A percentile compares a stretch with the other conserved stretches of the same genome.
Conservation (phyloP, 2,329 filamentous ascomycete genomes). For the Passalora sequoiae region DNA sequence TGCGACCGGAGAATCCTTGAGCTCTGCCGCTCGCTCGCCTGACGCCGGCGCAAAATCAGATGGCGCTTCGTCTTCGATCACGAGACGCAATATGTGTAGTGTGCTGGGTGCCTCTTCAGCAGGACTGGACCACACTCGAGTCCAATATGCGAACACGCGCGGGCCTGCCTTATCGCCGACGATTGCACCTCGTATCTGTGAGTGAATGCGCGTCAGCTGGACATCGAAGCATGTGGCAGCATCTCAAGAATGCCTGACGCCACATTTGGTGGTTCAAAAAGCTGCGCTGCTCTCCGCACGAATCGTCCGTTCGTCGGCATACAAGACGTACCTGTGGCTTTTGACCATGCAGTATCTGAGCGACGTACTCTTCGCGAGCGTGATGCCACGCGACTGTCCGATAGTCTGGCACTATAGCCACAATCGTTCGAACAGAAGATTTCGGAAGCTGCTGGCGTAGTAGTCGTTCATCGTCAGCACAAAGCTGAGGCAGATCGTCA, state of each 20-base stretch:
- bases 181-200: constrained; percentile 65
- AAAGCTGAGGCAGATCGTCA: constrained; percentile 57
- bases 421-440: constrained; percentile 23
- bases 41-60: constrained; percentile 24
- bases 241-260: no score
- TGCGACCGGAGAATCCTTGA: constrained; percentile 31
- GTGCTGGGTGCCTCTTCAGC: constrained; percentile 56
- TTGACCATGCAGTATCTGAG: no score
- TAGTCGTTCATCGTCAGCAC: constrained; percentile 58
- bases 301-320: no score
- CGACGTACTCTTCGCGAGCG: constrained; percentile 74
- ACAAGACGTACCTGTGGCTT: no score
- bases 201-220: constrained; percentile 55
- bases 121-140: constrained; percentile 57
- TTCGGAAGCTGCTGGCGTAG: constrained; percentile 52
- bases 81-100: constrained; percentile 64
- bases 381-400: constrained; percentile 71
- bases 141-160: constrained; percentile 72
- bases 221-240: no score
- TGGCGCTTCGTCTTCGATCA: constrained; percentile 52
- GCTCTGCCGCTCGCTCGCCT: constrained; percentile 16
- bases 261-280: no score
- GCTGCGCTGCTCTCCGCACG: no score
- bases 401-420: constrained; percentile 65
- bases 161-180: constrained; percentile 48